Conservation (phyloP, 2,329 filamentous ascomycete genomes). For the Teratosphaeria nubilosa region DNA sequence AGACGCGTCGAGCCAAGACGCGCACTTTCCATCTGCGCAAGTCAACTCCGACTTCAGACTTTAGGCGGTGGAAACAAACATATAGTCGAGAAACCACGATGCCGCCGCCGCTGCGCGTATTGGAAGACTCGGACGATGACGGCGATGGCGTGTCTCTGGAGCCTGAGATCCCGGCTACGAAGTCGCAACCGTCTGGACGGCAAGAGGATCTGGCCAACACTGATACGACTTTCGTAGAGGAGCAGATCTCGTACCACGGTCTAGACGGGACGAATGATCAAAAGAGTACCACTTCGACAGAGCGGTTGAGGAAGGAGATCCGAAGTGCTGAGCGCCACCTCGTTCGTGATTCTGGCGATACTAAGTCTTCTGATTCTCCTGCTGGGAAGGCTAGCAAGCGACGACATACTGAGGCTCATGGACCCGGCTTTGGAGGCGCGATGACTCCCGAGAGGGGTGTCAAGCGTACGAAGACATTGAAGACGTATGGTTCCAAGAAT, state of each 20-base stretch:
- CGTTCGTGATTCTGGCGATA: constrained; percentile 7
- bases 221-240: not conserved
- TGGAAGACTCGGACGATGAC: constrained; percentile 16
- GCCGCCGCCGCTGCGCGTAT: not conserved
- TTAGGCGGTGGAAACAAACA: not conserved
- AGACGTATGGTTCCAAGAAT: constrained; percentile 9
- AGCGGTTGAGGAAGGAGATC: constrained; percentile 15
- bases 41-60: not conserved
- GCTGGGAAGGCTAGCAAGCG: constrained; percentile 10
- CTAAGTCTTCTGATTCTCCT: constrained; percentile 8
- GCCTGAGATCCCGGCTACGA: not conserved
- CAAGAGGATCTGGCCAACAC: not conserved
- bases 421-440: not conserved
- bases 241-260: not conserved
- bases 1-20: not conserved
- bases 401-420: constrained; percentile 8
- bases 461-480: constrained; percentile 15
- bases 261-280: constrained; percentile 5
- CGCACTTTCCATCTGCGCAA: not conserved
- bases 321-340: constrained; percentile 15
- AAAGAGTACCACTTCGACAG: constrained; percentile 15
- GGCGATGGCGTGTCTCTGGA: constrained; percentile 6
- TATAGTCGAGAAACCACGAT: not conserved
- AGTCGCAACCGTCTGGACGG: not conserved
- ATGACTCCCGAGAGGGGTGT: constrained; percentile 5